These are phyloP conservation scores for Debaryomyces coudertii DNA, from an alignment of 1,139 yeast genomes.

Conservation along the genomic window DNA sequence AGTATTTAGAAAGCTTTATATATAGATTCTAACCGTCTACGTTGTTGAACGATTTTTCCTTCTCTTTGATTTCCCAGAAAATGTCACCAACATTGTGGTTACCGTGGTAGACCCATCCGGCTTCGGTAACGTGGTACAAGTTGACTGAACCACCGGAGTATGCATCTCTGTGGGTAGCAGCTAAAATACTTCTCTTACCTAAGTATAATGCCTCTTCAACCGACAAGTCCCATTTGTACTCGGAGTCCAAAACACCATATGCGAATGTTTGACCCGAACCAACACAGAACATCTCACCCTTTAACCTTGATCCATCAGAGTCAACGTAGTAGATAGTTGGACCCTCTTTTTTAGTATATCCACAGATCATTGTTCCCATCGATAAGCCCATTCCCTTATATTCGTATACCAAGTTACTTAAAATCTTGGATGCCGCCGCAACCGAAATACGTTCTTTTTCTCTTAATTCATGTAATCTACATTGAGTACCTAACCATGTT, in stretches of 20 bases:
- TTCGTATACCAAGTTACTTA: conserved; percentile 85
- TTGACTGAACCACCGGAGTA: conserved; percentile 97
- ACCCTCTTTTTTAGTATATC: conserved; percentile 92
- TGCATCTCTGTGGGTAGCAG: conserved; percentile 99
- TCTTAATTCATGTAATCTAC: conserved; percentile 91
- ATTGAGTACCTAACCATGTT: conserved; percentile 97
- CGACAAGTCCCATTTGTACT: conserved; percentile 83
- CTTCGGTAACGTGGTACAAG: conserved; percentile 87
- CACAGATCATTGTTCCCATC: conserved; percentile 99
- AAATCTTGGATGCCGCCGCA: conserved; percentile 94
- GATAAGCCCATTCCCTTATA: conserved; percentile 98
- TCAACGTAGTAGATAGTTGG: conserved; percentile 96
- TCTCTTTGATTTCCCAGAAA: conserved; percentile 89
- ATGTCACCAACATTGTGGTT: conserved; percentile 89
- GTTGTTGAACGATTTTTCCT: conserved; percentile 89
- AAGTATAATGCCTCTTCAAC: conserved; percentile 93
- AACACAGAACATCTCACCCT: conserved; percentile 95
- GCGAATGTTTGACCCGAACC: conserved; percentile 99
- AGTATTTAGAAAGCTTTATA: not conserved
- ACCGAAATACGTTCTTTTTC: conserved; percentile 94
- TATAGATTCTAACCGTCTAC: conserved; percentile 56
- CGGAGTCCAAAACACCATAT: conserved; percentile 96
- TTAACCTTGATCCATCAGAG: conserved; percentile 93
- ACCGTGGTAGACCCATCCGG: conserved; percentile 96
- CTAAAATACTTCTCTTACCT: conserved; percentile 94